Base-by-base conservation (phyloP, 768 basidiomycete genomes). In the Suillus luteus region DNA sequence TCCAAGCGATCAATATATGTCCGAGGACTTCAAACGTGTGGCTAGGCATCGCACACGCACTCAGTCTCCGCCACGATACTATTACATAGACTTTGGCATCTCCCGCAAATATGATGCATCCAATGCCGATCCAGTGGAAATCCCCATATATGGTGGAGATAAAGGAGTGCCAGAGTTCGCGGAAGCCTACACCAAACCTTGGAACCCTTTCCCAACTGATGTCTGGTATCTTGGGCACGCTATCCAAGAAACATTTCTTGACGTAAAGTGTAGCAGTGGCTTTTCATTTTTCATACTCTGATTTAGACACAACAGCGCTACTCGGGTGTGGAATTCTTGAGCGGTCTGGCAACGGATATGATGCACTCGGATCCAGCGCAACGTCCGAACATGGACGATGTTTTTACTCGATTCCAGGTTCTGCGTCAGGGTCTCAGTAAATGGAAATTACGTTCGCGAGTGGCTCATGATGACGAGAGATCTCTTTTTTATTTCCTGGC, bases 201-300 rank as follows among this genome's bases (percentile, higher is more conserved):
- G 73, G 9, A 67, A 84, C 63, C 80, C 81, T 0, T 84, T 83
- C 43, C 69, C 76, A 0, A 78, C 76, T 0, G 83, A 84, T 44
- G 71, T 84, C 1, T 84, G 80, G 65, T 78, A 77, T 38, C 64
- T 83, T 1, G 82, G 81, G 0, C 82, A 82, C 55, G 37, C 76
- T 8, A 72, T 81, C 7, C 68, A 64, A 19, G 62, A 24, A 54
- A 68, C 73, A 14, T 78, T 81, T 59, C 19, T 76, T 0, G 59
- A 71, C 55, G 80, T 81, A 57, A n/a, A 61, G 37, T 24, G n/a
- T 1, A 51, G 24, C 3, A n/a, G 1, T 11, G 8, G 5, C 17
- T 14, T 60, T 10, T 44, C 4, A 11, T 57, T 9, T 15, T 37
- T n/a, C n/a, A 60, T 8, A 11, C 10, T 17, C 41, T 46, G 14